Evolutionary conservation across 345 rosid genomes (phyloP), one percentile per base, ranked within the genome.

Genomic region (Triadica sebifera): DNA sequence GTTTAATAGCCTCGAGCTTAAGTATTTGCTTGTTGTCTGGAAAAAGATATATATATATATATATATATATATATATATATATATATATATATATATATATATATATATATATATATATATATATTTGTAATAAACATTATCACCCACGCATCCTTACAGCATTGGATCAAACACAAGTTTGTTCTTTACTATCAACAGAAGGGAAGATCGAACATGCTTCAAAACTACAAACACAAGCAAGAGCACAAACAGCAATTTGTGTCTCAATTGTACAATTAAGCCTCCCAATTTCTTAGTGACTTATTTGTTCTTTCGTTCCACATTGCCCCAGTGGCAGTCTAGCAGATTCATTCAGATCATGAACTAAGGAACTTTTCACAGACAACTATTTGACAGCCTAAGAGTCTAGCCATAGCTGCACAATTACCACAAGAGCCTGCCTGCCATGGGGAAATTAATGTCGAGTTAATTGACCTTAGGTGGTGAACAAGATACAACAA

Each of bases 231-330:
- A 74, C 22, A 75, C 70, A 52, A 10, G 52, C 22, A 61, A 39
- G 66, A 74, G 64, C 74, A 43, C 73, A 22, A 49, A 5, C 24
- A 12, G n/a, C 38, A 57, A 58, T 29, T 25, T 9, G 50, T 50
- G 17, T 72, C 64, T 73, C 63, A 57, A 53, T 61, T 39, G 41
- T 69, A 75, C 41, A 58, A 53, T 46, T 67, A 15, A 39, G 78
- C 74, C 65, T 15, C 11, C 39, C 56, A 59, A 61, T 59, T 72
- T 65, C 13, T 61, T 72, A 63, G 16, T 41, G 52, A 49, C n/a
- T 37, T 46, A 2, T 29, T 47, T 46, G 22, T 20, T 43, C 34
- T 64, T 65, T 74, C 49, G 7, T 53, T 70, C 74, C 69, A 73
- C 25, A 63, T 37, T 49, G 34, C 78, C 10, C 52, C 20, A 6